A percentile compares a stretch with the other conserved stretches of the same genome.
Conservation (phyloP, 2,329 filamentous ascomycete genomes). For the Fusarium marasasianum region DNA sequence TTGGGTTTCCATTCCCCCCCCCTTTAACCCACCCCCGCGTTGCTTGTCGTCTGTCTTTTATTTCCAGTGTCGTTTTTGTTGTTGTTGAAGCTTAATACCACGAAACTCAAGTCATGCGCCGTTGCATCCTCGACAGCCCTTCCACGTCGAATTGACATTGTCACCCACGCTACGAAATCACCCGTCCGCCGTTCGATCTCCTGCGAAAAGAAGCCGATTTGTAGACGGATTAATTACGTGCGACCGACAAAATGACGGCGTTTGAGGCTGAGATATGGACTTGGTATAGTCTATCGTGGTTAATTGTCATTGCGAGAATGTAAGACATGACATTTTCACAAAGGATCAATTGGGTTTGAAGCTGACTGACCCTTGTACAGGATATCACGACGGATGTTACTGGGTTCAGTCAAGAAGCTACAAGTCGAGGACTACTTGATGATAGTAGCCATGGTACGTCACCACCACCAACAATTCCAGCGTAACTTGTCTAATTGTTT, state of each 20-base stretch:
- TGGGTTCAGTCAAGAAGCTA: conserved; percentile 58
- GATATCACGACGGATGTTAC: conserved; percentile 51
- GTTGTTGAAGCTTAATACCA: neutral
- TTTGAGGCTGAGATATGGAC: conserved; percentile 54
- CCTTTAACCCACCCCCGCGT: conserved; percentile 34
- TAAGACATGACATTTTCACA: conserved; percentile 40
- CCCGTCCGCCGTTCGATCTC: conserved; percentile 5
- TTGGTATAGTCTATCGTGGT: conserved; percentile 54
- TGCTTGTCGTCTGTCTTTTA: conserved; percentile 1
- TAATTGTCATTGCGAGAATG: conserved; percentile 53
- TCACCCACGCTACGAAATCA: neutral
- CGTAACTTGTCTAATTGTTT: neutral
- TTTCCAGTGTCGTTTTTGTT: neutral
- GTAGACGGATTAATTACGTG: neutral
- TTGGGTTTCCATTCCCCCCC: neutral
- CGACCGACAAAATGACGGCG: conserved; percentile 41
- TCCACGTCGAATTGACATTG: conserved; percentile 9
- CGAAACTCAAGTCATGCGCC: conserved; percentile 15
- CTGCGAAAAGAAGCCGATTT: neutral
- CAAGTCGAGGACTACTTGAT: conserved; percentile 67
- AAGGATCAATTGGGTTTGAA: neutral
- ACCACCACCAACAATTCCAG: neutral
- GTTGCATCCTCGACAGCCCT: conserved; percentile 21
- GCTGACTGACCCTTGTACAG: conserved; percentile 30
- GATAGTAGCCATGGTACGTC: conserved; percentile 60